Evolutionary conservation across 2,329 filamentous ascomycete species (phyloP), one percentile per base, ranked within the genome.

Genomic region (Fusarium newnesense): DNA sequence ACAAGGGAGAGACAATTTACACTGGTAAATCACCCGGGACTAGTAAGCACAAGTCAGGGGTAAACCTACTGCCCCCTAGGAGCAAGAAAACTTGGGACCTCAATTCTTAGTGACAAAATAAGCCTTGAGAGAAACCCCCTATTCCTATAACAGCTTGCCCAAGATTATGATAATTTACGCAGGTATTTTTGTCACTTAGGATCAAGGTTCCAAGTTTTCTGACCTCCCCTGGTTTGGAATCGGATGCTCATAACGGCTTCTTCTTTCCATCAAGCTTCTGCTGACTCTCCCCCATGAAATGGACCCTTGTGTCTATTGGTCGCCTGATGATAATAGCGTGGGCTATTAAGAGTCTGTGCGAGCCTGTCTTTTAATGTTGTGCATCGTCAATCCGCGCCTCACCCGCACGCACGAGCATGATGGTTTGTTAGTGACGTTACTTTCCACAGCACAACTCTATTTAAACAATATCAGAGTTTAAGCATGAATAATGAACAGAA

Each of bases 301-400:
- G 34, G 11, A 28, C 57, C 32, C 49, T n/a, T 15, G 16, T 30
- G 46, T 19, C 46, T 58, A 47, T 70, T 60, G 53, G 60, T 42
- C 37, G 47, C 47, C 53, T 40, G 26, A 32, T 47, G n/a, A 42
- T 40, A 60, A 73, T 73, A 73, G 65, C 65, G 66, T 32, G 40
- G 37, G 30, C 42, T 56, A 37, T 68, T 65, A 72, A 72, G 61
- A 58, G 71, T 74, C 71, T 74, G 71, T 74, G 71, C 71, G 62
- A 60, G 53, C 44, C 30, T 36, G 44, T 58, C 56, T 57, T 61
- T 34, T 18, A 74, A 74, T 74, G 71, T 74, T 74, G 71, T 74
- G 71, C 71, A 74, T 74, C 52, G 54, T 53, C 70, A 67, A 72
- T 60, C 47, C 67, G 34, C 71, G 71, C 71, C 71, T 74, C 71